Conservation (phyloP, 2,329 filamentous ascomycete species). For the Colletotrichum truncatum region DNA sequence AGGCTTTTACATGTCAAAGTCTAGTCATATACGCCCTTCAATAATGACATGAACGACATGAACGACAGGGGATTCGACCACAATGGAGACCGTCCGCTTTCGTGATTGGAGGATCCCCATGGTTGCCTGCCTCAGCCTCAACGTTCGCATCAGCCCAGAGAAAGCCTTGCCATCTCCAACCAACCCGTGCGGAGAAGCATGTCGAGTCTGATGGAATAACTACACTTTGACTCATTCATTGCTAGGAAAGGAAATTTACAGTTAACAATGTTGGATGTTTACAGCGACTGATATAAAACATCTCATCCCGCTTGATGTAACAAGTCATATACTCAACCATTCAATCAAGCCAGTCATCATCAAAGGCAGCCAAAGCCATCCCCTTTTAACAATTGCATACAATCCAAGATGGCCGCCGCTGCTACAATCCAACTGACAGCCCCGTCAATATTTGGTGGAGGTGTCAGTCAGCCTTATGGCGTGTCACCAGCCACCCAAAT, state of each 20-base stretch:
- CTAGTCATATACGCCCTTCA: slow-evolving; percentile 5
- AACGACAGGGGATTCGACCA: background rate
- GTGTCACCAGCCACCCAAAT: background rate
- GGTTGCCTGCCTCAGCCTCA: slow-evolving; percentile 1
- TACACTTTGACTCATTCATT: background rate
- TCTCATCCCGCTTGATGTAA: no score
- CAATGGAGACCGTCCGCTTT: background rate
- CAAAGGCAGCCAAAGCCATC: no score
- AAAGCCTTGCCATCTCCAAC: background rate
- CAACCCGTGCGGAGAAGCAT: slow-evolving; percentile 7
- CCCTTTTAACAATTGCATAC: no score
- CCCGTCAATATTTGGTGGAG: background rate
- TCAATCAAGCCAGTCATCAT: no score
- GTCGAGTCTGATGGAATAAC: background rate
- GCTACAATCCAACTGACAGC: slow-evolving; percentile 39
- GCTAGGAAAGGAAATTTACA: no score
- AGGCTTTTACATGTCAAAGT: no score
- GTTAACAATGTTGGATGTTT: no score
- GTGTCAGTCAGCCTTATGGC: background rate
- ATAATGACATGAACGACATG: slow-evolving; percentile 6
- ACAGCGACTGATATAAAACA: no score
- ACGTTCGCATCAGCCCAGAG: background rate
- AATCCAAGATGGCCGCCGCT: slow-evolving; percentile 40
- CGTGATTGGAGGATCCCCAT: background rate
- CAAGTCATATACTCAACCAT: no score